Base-by-base conservation (phyloP, 2,329 filamentous ascomycete species). In the Diaporthe velutina region DNA sequence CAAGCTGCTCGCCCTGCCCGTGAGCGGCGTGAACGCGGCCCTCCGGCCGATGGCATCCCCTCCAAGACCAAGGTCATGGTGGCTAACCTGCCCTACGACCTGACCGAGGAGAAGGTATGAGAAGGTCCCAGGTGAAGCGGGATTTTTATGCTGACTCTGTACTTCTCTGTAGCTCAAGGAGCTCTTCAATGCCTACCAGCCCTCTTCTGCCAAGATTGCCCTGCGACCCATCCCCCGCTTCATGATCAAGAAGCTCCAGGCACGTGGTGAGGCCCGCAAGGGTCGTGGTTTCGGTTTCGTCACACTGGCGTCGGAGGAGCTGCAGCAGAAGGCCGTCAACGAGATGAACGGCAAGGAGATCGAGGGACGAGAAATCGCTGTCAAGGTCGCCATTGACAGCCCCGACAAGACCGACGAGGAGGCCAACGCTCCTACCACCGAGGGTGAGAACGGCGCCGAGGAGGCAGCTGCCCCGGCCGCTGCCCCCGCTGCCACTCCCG, bases 41-140 rank as follows among this genome's bases (percentile, higher is more conserved):
- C 97, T 78, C 97, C 97, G 76, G 96, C 98, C 86, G 96, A 99
- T 84, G 97, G 97, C 80, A 95, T 99, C 82, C 93, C 97, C 79
- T 98, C 96, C 86, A 98, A 98, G 93, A 98, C 94, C 86, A 99
- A 99, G 94, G 95, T 99, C 87, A 99, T 99, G 97, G 97, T 99
- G 82, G 97, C 97, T 83, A 99, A 99, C 90, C 92, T 99, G 77
- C 97, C 97, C 71, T 99, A 99, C 84, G 96, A 99, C 88, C 91
- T 98, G 85, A 96, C 93, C 81, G 97, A 99, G 89, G 96, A 98
- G 83, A 97, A 96, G 92, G 96, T 98, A 87, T 79, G 90, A 73
- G 10, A 58, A 48, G 52, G 61, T 54, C 4, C 40, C 55, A 28
- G 25, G 73, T 80, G 73, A 19, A 33, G 40, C 42, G n/a, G 33